phyloP scores from a whole-genome alignment of 495 filamentous ascomycete species.

The Penicillium desertorum region DNA sequence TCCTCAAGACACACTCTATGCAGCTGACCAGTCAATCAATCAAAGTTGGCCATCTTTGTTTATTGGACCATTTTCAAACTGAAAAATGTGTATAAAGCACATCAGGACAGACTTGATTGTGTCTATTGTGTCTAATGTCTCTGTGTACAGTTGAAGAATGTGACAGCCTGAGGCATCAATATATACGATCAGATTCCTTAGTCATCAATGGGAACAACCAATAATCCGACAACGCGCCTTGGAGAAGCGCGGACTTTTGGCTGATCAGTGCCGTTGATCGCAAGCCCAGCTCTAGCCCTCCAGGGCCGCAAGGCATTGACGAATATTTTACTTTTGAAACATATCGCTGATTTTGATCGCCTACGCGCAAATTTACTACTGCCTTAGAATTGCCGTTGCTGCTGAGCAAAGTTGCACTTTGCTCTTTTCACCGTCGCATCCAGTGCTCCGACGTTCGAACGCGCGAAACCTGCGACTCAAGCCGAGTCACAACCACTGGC shows the following conservation, averaged over 20 bases:
- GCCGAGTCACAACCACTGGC: background rate
- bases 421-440: conserved; percentile 18
- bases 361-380: conserved; percentile 3
- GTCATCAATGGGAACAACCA: conserved; percentile 15
- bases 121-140: background rate
- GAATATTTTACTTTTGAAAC: conserved; percentile 11
- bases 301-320: conserved; percentile 29
- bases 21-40: background rate
- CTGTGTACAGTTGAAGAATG: background rate
- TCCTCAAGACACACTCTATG: background rate
- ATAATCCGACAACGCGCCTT: conserved; percentile 25
- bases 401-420: background rate
- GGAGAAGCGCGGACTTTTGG: conserved; percentile 35
- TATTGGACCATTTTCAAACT: background rate
- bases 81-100: background rate
- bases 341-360: conserved; percentile 7
- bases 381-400: background rate
- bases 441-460: conserved; percentile 1
- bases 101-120: background rate
- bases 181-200: background rate
- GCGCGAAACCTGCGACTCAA: conserved; percentile 10
- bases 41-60: background rate
- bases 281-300: conserved; percentile 26
- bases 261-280: conserved; percentile 33
- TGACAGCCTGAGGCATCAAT: background rate